Evolutionary conservation across 805 yeast species (phyloP).

Genomic region (Naumovozyma castellii): DNA sequence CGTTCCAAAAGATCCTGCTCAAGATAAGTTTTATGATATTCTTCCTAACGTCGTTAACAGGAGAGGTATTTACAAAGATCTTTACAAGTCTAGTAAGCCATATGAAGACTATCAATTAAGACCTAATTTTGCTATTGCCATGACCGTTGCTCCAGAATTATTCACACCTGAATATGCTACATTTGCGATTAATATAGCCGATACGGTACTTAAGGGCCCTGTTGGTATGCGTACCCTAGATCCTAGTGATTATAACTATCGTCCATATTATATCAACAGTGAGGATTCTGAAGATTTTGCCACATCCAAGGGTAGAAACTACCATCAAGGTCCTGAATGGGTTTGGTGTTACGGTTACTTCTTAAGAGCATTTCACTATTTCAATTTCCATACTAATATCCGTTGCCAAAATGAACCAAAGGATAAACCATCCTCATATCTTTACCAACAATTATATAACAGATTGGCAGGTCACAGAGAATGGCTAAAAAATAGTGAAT

Average conservation of each 20-base stretch:
- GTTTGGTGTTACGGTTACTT: conserved; percentile 87
- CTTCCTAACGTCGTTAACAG: conserved; percentile 65
- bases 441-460: conserved; percentile 49
- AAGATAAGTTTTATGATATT: conserved; percentile 53
- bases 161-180: conserved; percentile 55
- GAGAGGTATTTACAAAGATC: conserved; percentile 89
- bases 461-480: conserved; percentile 55
- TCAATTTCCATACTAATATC: conserved; percentile 37
- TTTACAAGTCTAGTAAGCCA: conserved; percentile 70
- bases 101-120: conserved; percentile 91
- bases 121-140: conserved; percentile 86
- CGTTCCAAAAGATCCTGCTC: conserved; percentile 54
- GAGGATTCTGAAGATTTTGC: conserved; percentile 81
- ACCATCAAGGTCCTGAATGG: conserved; percentile 99
- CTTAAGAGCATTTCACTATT: conserved; percentile 60
- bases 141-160: conserved; percentile 90
- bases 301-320: conserved; percentile 89
- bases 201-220: conserved; percentile 70
- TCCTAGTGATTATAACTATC: conserved; percentile 83
- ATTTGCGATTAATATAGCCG: conserved; percentile 63
- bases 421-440: conserved; percentile 37
- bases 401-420: conserved; percentile 27
- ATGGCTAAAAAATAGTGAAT: conserved; percentile 67
- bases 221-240: conserved; percentile 87
- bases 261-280: conserved; percentile 79